Evolutionary conservation across 176 grass and related monocot species (phyloP).

Genomic region (Oryza glumipatula): DNA sequence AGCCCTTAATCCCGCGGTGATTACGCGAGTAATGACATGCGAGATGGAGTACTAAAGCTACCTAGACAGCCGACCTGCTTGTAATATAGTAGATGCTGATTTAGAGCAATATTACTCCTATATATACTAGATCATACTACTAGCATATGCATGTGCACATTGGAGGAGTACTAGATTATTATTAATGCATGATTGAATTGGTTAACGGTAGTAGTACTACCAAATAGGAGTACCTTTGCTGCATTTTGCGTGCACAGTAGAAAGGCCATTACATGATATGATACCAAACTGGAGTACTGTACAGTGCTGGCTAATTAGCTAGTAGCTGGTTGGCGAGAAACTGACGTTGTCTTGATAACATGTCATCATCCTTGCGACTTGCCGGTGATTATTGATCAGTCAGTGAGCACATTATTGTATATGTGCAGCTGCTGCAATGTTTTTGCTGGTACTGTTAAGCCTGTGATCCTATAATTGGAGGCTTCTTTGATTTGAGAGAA

Average conservation of each 20-base stretch:
- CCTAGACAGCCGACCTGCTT: not conserved
- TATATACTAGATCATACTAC: not conserved
- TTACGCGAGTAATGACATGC: not conserved
- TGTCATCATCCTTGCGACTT: not conserved
- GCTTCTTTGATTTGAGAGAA: no score
- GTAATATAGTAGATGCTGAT: not conserved
- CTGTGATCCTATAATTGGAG: not conserved
- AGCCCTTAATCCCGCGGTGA: not conserved
- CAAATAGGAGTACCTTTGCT: not conserved
- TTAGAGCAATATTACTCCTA: not conserved
- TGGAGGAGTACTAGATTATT: not conserved
- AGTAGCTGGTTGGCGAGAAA: not conserved
- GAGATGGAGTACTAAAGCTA: not conserved
- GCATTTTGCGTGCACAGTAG: not conserved
- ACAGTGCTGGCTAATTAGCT: not conserved
- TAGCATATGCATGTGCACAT: not conserved
- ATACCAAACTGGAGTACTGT: not conserved
- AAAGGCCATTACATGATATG: not conserved
- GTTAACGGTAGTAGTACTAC: not conserved
- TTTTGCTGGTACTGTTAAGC: not conserved
- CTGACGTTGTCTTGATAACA: conserved; percentile 11
- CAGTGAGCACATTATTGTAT: not conserved
- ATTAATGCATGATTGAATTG: not conserved
- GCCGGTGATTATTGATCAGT: not conserved
- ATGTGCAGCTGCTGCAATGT: not conserved